These are phyloP conservation scores for Verticillium albo-atrum DNA, from an alignment of 2,329 filamentous ascomycete genomes.

Conservation along the genomic window DNA sequence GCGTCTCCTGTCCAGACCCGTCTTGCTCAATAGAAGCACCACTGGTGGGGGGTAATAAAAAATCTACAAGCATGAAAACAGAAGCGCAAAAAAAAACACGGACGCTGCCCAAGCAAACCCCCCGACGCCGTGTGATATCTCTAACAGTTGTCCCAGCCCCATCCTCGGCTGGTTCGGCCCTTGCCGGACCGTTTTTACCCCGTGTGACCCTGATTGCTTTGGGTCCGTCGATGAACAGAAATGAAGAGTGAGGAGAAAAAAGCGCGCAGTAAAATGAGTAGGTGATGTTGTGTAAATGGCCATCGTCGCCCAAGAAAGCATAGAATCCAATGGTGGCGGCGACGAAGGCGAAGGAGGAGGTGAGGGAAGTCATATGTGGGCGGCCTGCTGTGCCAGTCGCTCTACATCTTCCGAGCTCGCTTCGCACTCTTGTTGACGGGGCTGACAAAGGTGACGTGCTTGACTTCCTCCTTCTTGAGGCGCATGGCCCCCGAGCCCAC, in stretches of 20 bases:
- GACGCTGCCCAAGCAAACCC: conserved; percentile 1
- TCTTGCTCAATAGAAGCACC: not conserved
- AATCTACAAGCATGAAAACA: conserved; percentile 3
- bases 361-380: too few species aligned
- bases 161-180: not conserved
- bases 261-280: conserved; percentile 6
- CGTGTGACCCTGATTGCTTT: not conserved
- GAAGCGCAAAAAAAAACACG: not conserved
- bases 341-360: conserved; percentile 6
- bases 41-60: not conserved
- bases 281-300: conserved; percentile 1
- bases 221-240: not conserved
- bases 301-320: conserved; percentile 12
- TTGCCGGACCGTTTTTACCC: not conserved
- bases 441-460: conserved; percentile 52
- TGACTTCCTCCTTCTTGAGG: conserved; percentile 49
- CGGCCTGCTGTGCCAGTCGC: too few species aligned
- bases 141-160: not conserved
- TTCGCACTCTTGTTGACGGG: conserved; percentile 38
- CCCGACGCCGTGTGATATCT: conserved; percentile 3
- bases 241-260: conserved; percentile 2
- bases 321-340: conserved; percentile 9
- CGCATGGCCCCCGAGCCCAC: conserved; percentile 35
- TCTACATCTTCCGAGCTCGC: conserved; percentile 17
- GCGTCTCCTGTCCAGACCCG: not conserved